Percentiles rank a stretch among this genome's conserved stretches.
phyloP scores from a whole-genome alignment of 1,139 yeast species.

The Suhomyces terraborum region DNA sequence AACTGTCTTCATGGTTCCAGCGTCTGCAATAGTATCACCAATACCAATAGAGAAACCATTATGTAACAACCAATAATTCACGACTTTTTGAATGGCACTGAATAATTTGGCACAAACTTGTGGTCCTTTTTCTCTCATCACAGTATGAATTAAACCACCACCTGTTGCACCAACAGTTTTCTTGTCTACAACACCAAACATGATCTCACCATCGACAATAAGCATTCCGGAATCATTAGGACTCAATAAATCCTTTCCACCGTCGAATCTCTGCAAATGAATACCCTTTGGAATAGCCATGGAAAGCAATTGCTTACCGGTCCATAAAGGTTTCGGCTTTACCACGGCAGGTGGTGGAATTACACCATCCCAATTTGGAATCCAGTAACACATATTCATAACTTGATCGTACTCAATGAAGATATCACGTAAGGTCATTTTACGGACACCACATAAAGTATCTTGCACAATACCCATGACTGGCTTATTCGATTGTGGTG shows the following conservation, averaged over 20 bases:
- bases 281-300: constrained; percentile 96
- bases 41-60: constrained; percentile 98
- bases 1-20: constrained; percentile 90
- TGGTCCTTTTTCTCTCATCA: constrained; percentile 97
- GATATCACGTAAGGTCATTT: constrained; percentile 87
- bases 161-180: constrained; percentile 98
- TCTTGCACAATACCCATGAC: constrained; percentile 99
- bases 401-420: constrained; percentile 92
- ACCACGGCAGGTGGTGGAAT: constrained; percentile 95
- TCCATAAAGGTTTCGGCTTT: constrained; percentile 96
- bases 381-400: constrained; percentile 96
- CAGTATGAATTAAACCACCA: constrained; percentile 96
- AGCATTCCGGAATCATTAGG: constrained; percentile 93
- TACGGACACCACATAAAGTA: constrained; percentile 94
- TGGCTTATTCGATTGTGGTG: constrained; percentile 98
- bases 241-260: constrained; percentile 77
- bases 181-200: constrained; percentile 97
- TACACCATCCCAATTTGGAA: constrained; percentile 98
- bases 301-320: constrained; percentile 93
- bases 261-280: constrained; percentile 90
- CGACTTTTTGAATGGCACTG: constrained; percentile 92
- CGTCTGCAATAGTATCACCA: constrained; percentile 99
- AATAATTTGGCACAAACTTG: constrained; percentile 85
- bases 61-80: constrained; percentile 93
- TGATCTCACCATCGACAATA: constrained; percentile 87